A percentile compares a stretch with the other conserved stretches of the same genome.
Conservation (phyloP, 1,139 yeast genomes). For the Nakaseomyces bracarensis region DNA sequence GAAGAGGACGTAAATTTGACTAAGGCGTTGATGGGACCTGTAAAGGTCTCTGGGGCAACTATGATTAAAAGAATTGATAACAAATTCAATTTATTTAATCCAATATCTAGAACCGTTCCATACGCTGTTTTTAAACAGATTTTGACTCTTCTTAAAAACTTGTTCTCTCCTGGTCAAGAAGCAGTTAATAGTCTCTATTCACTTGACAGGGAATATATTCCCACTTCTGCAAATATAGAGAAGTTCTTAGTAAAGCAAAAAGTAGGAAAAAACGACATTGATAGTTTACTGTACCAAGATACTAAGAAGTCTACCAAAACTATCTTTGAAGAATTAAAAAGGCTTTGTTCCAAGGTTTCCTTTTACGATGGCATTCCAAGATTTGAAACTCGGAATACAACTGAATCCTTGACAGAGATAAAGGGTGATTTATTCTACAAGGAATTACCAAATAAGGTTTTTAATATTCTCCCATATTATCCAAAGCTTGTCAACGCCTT, state of each 20-base stretch:
- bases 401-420: constrained; percentile 38
- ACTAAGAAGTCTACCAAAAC: background rate
- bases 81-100: constrained; percentile 16
- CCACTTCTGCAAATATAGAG: constrained; percentile 19
- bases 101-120: constrained; percentile 23
- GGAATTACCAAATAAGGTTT: constrained; percentile 40
- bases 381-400: constrained; percentile 14
- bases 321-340: background rate
- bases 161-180: constrained; percentile 20
- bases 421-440: constrained; percentile 27
- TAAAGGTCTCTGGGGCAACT: constrained; percentile 22
- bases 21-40: constrained; percentile 18
- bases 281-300: constrained; percentile 18
- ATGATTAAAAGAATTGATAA: constrained; percentile 19
- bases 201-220: constrained; percentile 35
- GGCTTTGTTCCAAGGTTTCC: constrained; percentile 17
- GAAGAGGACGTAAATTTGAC: constrained; percentile 24
- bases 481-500: constrained; percentile 45
- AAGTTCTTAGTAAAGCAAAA: constrained; percentile 18
- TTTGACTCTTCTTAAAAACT: constrained; percentile 24
- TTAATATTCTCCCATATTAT: constrained; percentile 42
- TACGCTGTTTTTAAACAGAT: constrained; percentile 31
- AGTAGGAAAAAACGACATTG: constrained; percentile 21
- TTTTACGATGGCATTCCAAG: background rate
- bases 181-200: constrained; percentile 38